These are phyloP conservation scores for Sedum album DNA, from an alignment of 164 flowering plant species.

Conservation along the genomic window DNA sequence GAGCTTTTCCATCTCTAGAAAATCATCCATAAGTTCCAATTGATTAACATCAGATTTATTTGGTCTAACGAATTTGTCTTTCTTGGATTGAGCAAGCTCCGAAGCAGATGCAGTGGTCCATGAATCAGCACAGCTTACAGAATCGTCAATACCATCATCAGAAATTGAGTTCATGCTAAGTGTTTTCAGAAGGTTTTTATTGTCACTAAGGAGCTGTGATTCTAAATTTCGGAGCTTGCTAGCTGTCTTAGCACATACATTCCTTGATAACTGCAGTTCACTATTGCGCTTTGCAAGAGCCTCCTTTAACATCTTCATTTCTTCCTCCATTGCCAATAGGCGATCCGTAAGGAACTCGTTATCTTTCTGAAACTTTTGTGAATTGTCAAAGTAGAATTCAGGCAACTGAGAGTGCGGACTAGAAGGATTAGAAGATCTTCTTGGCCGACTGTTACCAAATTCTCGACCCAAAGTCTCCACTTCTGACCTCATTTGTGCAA, in stretches of 20 bases:
- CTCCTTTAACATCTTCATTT: constrained; percentile 92
- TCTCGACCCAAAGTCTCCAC: constrained; percentile 83
- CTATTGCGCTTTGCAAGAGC: constrained; percentile 86
- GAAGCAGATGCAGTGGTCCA: constrained; percentile 54
- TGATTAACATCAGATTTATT: constrained; percentile 39
- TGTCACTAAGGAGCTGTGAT: constrained; percentile 37
- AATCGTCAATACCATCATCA: constrained; percentile 84
- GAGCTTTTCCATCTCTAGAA: constrained; percentile 95
- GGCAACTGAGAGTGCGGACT: constrained; percentile 39
- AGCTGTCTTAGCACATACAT: constrained; percentile 66
- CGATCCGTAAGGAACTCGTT: constrained; percentile 77
- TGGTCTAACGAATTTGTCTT: constrained; percentile 45
- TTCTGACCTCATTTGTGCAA: constrained; percentile 96
- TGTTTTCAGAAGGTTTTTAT: constrained; percentile 37
- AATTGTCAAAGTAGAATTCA: constrained; percentile 55
- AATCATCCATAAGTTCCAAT: constrained; percentile 90
- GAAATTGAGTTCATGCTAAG: constrained; percentile 82
- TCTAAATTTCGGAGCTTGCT: constrained; percentile 74
- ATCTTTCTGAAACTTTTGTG: constrained; percentile 63
- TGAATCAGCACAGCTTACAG: constrained; percentile 63
- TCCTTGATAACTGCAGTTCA: constrained; percentile 81
- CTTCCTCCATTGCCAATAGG: constrained; percentile 83
- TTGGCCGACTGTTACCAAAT: constrained; percentile 49
- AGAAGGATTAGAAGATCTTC: constrained; percentile 53
- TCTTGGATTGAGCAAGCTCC: constrained; percentile 53